Evolutionary conservation across 1,139 yeast species (phyloP).

Genomic region (Cylindricascospora bacillispora): DNA sequence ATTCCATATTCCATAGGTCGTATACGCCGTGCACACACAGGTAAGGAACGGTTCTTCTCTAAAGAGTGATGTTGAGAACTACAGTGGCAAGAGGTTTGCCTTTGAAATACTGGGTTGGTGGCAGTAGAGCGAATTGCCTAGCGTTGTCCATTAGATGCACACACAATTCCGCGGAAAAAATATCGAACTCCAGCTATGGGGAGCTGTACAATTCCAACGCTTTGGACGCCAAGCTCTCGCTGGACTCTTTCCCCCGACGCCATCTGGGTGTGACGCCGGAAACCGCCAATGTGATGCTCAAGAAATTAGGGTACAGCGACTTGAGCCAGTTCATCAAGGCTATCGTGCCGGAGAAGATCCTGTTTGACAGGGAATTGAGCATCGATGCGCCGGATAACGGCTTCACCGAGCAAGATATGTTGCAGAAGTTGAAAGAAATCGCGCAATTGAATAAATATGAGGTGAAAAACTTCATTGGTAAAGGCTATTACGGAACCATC

Average conservation of each 20-base stretch:
- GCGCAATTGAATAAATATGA: constrained; percentile 64
- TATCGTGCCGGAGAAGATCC: constrained; percentile 69
- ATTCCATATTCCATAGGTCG: too few relatives aligned
- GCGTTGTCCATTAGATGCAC: too few relatives aligned
- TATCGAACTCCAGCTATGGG: too few relatives aligned
- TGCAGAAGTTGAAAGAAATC: constrained; percentile 49
- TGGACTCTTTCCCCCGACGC: constrained; percentile 81
- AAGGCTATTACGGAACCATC: constrained; percentile 85
- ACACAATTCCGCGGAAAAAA: too few relatives aligned
- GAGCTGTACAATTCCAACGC: constrained; percentile 10
- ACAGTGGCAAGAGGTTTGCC: too few relatives aligned
- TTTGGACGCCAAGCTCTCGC: constrained; percentile 14
- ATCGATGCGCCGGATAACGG: constrained; percentile 49
- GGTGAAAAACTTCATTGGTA: constrained; percentile 69
- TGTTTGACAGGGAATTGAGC: constrained; percentile 51
- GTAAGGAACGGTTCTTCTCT: too few relatives aligned
- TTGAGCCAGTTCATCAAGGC: constrained; percentile 56
- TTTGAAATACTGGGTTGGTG: too few relatives aligned
- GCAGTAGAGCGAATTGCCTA: too few relatives aligned
- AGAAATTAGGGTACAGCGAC: constrained; percentile 50
- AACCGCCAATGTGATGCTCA: constrained; percentile 54
- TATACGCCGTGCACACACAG: too few relatives aligned
- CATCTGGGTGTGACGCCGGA: constrained; percentile 75
- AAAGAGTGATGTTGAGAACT: too few relatives aligned
- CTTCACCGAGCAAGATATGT: constrained; percentile 68